Conservation (phyloP, 345 rosid genomes). For the Leavenworthia alabamica region DNA sequence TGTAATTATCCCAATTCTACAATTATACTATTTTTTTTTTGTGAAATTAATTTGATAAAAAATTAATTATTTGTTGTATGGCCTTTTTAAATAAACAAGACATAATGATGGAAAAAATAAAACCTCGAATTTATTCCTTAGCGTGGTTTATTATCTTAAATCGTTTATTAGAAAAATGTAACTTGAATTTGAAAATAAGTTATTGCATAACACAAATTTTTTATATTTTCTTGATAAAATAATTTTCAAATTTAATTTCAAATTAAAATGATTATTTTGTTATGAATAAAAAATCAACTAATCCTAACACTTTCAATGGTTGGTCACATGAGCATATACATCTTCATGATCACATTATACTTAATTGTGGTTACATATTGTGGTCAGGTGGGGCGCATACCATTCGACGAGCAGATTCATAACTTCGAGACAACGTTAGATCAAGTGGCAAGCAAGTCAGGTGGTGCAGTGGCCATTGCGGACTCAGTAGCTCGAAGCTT, state of each 20-base stretch:
- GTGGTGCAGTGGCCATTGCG: conserved; percentile 56
- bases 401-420: conserved; percentile 70
- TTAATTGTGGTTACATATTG: background rate
- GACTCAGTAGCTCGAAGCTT: conserved; percentile 48
- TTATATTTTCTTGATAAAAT: background rate
- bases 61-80: no score
- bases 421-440: conserved; percentile 73
- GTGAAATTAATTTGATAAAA: no score
- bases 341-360: background rate
- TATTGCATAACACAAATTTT: background rate
- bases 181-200: background rate
- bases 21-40: no score
- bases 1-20: background rate
- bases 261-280: no score
- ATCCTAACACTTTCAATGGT: background rate
- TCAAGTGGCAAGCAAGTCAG: conserved; percentile 55
- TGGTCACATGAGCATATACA: background rate
- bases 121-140: background rate
- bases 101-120: no score
- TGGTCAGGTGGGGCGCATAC: conserved; percentile 79
- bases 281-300: background rate
- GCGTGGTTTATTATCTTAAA: background rate
- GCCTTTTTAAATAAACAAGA: background rate
- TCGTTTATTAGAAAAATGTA: background rate
- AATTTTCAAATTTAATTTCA: background rate